Percentiles rank a stretch among this genome's conserved stretches.
phyloP scores from a whole-genome alignment of 805 yeast genomes.

The Spathaspora arborariae region DNA sequence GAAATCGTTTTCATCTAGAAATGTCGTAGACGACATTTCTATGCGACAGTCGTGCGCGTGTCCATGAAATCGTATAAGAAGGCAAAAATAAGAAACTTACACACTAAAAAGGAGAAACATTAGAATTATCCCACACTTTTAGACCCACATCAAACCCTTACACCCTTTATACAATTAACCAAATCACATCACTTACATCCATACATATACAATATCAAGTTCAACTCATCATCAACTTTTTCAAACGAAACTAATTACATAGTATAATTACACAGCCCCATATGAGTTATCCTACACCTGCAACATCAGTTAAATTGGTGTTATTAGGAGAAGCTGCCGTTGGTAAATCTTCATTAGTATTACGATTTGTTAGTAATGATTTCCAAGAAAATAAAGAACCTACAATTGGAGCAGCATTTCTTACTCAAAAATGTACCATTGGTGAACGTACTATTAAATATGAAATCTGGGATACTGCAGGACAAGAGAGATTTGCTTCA shows the following conservation, averaged over 20 bases:
- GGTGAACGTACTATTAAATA: constrained; percentile 85
- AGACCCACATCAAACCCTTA: too few relatives aligned
- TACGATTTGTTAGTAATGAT: constrained; percentile 90
- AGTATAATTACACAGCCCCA: not conserved
- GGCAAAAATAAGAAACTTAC: not conserved
- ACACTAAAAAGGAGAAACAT: not conserved
- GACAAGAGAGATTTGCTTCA: constrained; percentile 94
- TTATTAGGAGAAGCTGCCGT: constrained; percentile 97
- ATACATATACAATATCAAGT: not conserved
- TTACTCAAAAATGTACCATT: constrained; percentile 89
- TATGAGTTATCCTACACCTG: constrained; percentile 32
- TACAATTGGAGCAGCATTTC: constrained; percentile 95
- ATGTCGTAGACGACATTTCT: too few relatives aligned
- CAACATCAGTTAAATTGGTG: constrained; percentile 82
- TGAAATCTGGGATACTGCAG: constrained; percentile 97
- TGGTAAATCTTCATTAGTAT: constrained; percentile 89
- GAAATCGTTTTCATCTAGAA: too few relatives aligned
- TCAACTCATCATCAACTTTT: not conserved
- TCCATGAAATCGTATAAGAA: not conserved
- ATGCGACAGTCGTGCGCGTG: not conserved
- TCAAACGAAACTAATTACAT: not conserved
- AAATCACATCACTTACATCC: not conserved
- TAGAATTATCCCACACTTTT: too few relatives aligned
- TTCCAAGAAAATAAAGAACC: constrained; percentile 98
- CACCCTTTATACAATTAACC: not conserved